Evolutionary conservation across 192 early-diverging fungal genomes (phyloP).

Genomic region (Coemansia sp.): DNA sequence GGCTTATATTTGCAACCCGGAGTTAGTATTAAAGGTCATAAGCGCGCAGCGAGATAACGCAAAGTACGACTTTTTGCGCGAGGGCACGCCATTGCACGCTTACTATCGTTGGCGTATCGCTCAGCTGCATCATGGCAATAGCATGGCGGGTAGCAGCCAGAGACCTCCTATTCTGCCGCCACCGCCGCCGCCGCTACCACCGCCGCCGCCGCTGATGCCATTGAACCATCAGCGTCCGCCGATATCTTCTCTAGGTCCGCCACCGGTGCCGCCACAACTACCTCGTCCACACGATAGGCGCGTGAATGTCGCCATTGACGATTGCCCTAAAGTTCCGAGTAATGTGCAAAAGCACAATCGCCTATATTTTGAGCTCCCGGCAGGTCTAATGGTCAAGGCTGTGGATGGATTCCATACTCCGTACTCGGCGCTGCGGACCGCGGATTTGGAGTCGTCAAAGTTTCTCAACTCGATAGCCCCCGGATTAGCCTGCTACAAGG

Average conservation of each 20-base stretch:
- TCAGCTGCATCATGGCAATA: background rate
- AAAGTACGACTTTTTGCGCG: slow-evolving; percentile 34
- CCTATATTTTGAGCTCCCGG: slow-evolving; percentile 35
- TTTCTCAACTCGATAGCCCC: slow-evolving; percentile 29
- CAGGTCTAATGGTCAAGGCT: slow-evolving; percentile 29
- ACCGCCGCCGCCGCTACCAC: slow-evolving; percentile 6
- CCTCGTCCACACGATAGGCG: background rate
- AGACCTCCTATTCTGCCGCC: slow-evolving; percentile 1
- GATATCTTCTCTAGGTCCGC: background rate
- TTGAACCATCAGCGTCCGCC: background rate
- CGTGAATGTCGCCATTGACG: too few species aligned
- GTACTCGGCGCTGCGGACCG: slow-evolving; percentile 13
- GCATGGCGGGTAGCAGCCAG: background rate
- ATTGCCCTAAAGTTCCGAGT: background rate
- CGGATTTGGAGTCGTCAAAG: slow-evolving; percentile 16
- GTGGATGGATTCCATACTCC: slow-evolving; percentile 11
- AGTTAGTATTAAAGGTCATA: slow-evolving; percentile 27
- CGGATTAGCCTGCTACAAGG: slow-evolving; percentile 10
- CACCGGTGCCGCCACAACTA: slow-evolving; percentile 4
- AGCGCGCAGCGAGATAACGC: slow-evolving; percentile 19
- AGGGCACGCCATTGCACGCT: slow-evolving; percentile 18
- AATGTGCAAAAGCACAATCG: background rate
- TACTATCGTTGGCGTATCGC: slow-evolving; percentile 26
- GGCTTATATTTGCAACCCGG: slow-evolving; percentile 24
- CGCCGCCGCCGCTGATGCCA: too few species aligned